A percentile compares a stretch with the other conserved stretches of the same genome.
phyloP scores from a whole-genome alignment of 352 stramenopile species.

The Globisporangium barbulae region DNA sequence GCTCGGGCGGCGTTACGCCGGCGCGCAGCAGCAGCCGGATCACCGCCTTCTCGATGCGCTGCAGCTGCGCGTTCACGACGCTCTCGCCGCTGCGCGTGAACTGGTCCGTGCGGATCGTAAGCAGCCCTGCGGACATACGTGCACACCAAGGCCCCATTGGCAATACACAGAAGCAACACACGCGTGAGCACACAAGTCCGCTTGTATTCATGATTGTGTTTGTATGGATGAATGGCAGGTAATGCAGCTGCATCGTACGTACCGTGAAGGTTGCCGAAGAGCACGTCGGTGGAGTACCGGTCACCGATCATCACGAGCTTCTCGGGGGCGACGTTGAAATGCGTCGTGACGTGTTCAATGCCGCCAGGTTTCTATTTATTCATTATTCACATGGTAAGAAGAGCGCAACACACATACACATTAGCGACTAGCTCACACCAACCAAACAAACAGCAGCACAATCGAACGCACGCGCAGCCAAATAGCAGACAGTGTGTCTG shows the following conservation, averaged over 20 bases:
- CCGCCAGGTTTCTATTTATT: slow-evolving; percentile 85
- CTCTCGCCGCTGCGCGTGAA: slow-evolving; percentile 64
- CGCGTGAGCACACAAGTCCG: no score
- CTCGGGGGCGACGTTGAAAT: slow-evolving; percentile 79
- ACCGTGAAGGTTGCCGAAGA: slow-evolving; percentile 96
- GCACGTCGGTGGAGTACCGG: slow-evolving; percentile 95
- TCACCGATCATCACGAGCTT: slow-evolving; percentile 96
- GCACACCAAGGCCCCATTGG: neutral
- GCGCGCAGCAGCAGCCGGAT: slow-evolving; percentile 41
- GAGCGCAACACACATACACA: neutral
- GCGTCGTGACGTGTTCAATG: slow-evolving; percentile 80
- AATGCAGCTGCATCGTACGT: neutral
- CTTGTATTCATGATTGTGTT: neutral
- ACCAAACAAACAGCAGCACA: no score
- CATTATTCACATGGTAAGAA: neutral
- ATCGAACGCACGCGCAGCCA: neutral
- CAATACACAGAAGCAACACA: no score
- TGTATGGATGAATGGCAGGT: neutral
- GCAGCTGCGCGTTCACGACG: slow-evolving; percentile 62
- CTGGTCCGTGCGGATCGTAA: slow-evolving; percentile 94
- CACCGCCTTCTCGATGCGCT: slow-evolving; percentile 63
- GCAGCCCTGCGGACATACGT: slow-evolving; percentile 61
- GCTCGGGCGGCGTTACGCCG: slow-evolving; percentile 37
- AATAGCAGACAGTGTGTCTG: neutral
- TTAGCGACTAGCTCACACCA: neutral